Evolutionary conservation across 768 basidiomycete species (phyloP).

Genomic region (Podaxis carcinomalis): DNA sequence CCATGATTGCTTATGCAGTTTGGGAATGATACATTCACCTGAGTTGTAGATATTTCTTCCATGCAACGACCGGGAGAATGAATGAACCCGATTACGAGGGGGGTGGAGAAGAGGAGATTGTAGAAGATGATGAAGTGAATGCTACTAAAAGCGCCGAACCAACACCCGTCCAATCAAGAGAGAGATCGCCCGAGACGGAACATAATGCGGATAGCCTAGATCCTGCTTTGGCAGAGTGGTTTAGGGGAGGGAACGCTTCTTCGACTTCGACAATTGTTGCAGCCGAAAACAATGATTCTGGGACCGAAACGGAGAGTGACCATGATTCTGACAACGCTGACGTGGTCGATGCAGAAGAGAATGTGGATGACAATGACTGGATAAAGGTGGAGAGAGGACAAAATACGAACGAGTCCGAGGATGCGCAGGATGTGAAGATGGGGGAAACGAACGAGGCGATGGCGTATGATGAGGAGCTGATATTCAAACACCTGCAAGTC

Average conservation of each 20-base stretch:
- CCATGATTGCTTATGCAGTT: neutral
- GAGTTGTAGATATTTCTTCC: constrained; percentile 67
- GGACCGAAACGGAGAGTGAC: constrained; percentile 48
- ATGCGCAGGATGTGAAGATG: constrained; percentile 49
- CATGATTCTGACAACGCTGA: constrained; percentile 69
- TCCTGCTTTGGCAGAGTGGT: constrained; percentile 41
- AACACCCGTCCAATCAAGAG: constrained; percentile 16
- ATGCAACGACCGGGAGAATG: constrained; percentile 52
- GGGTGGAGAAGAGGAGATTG: constrained; percentile 34
- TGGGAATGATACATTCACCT: neutral
- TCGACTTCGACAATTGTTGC: constrained; percentile 37
- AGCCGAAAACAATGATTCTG: constrained; percentile 28
- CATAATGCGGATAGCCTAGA: constrained; percentile 33
- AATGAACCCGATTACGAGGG: constrained; percentile 48
- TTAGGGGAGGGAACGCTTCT: neutral
- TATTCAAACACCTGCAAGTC: constrained; percentile 81
- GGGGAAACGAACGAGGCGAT: constrained; percentile 64
- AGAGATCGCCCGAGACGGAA: constrained; percentile 17
- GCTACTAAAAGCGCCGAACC: constrained; percentile 13
- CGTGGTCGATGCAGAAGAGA: constrained; percentile 29
- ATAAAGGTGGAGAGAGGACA: constrained; percentile 26
- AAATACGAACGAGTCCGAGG: constrained; percentile 10
- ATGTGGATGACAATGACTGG: constrained; percentile 34
- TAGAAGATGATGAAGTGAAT: constrained; percentile 19
- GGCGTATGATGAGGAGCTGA: constrained; percentile 74